Percentiles rank a stretch among this genome's conserved stretches.
These are phyloP conservation scores for Leccinum variabile DNA, from an alignment of 1,284 basidiomycete genomes.

Conservation along the genomic window DNA sequence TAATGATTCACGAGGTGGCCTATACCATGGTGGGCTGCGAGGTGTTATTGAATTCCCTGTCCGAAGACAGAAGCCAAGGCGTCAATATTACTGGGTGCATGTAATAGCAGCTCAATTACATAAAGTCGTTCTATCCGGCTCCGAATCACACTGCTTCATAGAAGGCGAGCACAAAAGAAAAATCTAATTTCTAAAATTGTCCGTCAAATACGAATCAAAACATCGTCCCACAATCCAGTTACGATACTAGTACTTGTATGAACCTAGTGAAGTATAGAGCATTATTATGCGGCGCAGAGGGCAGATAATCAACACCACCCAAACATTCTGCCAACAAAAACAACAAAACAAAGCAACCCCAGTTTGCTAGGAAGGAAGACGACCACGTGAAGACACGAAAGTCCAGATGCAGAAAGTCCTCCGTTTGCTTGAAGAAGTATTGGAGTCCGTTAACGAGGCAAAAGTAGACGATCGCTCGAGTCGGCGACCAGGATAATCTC, in stretches of 20 bases:
- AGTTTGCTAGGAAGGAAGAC: not conserved
- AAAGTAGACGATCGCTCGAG: not conserved
- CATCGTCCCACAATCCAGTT: not conserved
- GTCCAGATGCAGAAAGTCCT: not conserved
- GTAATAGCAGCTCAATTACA: no score
- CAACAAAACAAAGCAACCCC: not conserved
- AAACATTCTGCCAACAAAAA: not conserved
- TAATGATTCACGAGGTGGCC: not conserved
- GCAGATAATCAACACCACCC: conserved; percentile 2
- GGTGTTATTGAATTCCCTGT: not conserved
- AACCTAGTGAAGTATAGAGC: conserved; percentile 7
- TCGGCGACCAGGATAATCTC: not conserved
- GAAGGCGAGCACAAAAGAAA: no score
- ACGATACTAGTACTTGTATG: conserved; percentile 8
- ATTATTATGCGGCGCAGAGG: not conserved
- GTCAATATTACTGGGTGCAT: not conserved
- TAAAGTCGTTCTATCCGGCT: no score
- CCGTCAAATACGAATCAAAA: not conserved
- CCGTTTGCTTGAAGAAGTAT: not conserved
- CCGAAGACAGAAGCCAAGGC: not conserved
- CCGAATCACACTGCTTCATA: no score
- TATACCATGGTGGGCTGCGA: conserved; percentile 18
- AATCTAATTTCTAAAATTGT: not conserved
- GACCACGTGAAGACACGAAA: conserved; percentile 5
- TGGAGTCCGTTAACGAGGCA: not conserved